Base-by-base conservation (phyloP, 345 rosid species). In the Camelina hispida region DNA sequence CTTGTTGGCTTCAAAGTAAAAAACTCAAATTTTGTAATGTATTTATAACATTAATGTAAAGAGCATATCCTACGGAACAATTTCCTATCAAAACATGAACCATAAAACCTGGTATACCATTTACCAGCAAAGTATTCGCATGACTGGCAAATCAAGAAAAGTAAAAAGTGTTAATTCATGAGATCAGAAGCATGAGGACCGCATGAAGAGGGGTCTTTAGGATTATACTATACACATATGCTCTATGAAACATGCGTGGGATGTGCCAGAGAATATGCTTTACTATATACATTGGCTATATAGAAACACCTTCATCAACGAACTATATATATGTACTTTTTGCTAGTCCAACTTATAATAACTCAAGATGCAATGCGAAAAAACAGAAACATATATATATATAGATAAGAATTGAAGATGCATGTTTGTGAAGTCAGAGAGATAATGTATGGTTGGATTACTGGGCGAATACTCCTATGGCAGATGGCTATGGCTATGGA, bases 381-480 rank as follows among this genome's bases (percentile, higher is more conserved):
- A 6, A 3, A 12, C 3, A n/a, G 65, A 56, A 73, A 11, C 13
- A 34, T 11, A 12, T 44, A 65, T 44, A 46, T 13, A 57, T 4
- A 48, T 6, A 48, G 58, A 71, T 11, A 16, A 20, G 22, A 20
- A 20, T 20, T 20, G 30, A 40, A 62, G 76, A 25, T 7, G 20
- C 6, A 37, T 72, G 42, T 55, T 46, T 65, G 50, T 65, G 78
- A 57, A 57, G 72, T 34, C 25, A 63, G 17, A 37, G 61, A 7
- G 22, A 48, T 34, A 35, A 50, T 74, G 78, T 28, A 66, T 74
- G 68, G 68, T 42, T 59, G 79, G 47, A 40, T 75, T 60, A 75
- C 79, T 20, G 73, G 79, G 73, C 62, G 73, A 51, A 68, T 59
- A 38, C 62, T 68, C 79, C 73, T 59, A 51, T 60, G 79, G 79